Base-by-base conservation (phyloP, 2,329 filamentous ascomycete species). In the Helicocarpus griseus region DNA sequence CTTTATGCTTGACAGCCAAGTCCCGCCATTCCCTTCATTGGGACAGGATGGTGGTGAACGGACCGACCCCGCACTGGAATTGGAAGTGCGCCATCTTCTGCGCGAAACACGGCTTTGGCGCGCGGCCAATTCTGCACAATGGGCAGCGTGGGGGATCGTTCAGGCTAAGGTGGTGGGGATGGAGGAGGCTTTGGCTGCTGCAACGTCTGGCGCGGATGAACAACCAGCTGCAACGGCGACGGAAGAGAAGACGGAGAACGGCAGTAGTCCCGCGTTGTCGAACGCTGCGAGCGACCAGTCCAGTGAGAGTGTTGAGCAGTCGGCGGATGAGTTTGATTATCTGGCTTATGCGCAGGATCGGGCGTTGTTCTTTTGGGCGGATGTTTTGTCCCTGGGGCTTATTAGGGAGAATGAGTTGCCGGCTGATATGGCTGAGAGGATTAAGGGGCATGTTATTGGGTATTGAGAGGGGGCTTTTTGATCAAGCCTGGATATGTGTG, bases 131-230 rank as follows among this genome's bases (percentile, higher is more conserved):
- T 89, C 85, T 33, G 89, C 88, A 1, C 82, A 87, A 70, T 98
- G 93, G 93, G 81, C 94, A 22, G 87, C 89, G 1, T 98, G 93
- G 93, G 93, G 93, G 22, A 88, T 97, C 55, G 86, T 98, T 48
- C 93, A 98, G 70, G 91, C 93, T 45, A 90, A 93, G 65, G 77
- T 95, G 1, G 83, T 87, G 0, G 87, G 83, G 0, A 75, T 91
- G 65, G 80, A 85, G 48, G 68, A 69, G 52, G 69, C 65, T 9
- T 46, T 66, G 40, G 51, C 55, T 45, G 57, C 50, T 11, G 51
- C 52, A n/a, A 56, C 59, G 40, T 52, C 54, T 38, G 53, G 53
- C 11, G 61, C 55, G 19, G 54, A 56, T 24, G 59, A 55, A 22
- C 48, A 60, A 11, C 13, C 21, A 26, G 29, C 8, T 4, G 40